phyloP scores from a whole-genome alignment of 306 rosid genomes.

The Dalbergia oliveri region DNA sequence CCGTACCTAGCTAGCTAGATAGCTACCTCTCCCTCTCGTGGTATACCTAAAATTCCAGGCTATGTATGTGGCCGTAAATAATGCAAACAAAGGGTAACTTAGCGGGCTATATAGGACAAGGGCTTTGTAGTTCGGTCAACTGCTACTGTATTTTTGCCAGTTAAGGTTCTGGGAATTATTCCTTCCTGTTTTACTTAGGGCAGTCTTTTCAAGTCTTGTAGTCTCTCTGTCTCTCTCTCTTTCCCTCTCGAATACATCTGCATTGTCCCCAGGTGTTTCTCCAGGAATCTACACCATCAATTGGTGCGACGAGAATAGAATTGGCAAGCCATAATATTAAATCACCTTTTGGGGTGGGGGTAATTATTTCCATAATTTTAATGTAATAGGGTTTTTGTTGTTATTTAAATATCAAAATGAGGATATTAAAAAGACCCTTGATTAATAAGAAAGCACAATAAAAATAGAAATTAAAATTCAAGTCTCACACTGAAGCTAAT shows the following conservation, averaged over 20 bases:
- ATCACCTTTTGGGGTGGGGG: too few relatives aligned
- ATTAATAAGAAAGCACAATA: too few relatives aligned
- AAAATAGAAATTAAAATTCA: too few relatives aligned
- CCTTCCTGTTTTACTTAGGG: conserved; percentile 51
- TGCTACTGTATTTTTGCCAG: not conserved
- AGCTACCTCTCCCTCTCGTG: not conserved
- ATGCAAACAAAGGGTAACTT: conserved; percentile 7
- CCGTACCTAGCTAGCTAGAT: conserved; percentile 11
- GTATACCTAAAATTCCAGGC: conserved; percentile 3
- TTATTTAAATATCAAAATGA: too few relatives aligned
- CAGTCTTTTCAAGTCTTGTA: conserved; percentile 36
- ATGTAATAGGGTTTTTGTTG: too few relatives aligned
- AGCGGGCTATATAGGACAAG: conserved; percentile 35
- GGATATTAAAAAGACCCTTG: too few relatives aligned
- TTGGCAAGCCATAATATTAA: not conserved
- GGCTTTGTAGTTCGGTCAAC: conserved; percentile 64
- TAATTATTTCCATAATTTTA: too few relatives aligned
- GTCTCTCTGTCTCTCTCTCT: too few relatives aligned
- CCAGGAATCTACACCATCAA: conserved; percentile 29
- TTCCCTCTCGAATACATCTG: conserved; percentile 45
- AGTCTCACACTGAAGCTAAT: too few relatives aligned
- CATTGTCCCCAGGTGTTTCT: conserved; percentile 48
- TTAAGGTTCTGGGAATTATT: conserved; percentile 51
- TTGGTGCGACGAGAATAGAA: not conserved
- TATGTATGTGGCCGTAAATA: not conserved